A percentile compares a stretch with the other conserved stretches of the same genome.
phyloP scores from a whole-genome alignment of 1,139 yeast genomes.

The Kodamaea plutei region DNA sequence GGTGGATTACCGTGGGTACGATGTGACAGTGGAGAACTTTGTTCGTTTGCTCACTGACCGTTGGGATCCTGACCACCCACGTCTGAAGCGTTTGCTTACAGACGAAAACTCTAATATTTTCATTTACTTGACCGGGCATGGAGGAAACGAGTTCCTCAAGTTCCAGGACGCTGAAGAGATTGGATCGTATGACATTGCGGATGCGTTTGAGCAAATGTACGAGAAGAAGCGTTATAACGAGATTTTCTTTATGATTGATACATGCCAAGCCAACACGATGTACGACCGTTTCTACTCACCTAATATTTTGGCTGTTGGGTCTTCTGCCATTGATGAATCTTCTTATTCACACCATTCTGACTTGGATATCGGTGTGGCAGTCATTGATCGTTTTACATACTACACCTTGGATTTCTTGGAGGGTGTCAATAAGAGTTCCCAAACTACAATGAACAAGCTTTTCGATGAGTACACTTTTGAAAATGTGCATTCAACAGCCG shows the following conservation, averaged over 20 bases:
- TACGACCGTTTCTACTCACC: constrained; percentile 90
- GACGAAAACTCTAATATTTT: constrained; percentile 93
- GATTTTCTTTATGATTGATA: constrained; percentile 94
- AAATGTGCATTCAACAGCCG: constrained; percentile 87
- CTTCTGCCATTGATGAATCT: constrained; percentile 83
- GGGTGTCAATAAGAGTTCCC: constrained; percentile 68
- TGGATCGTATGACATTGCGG: constrained; percentile 92
- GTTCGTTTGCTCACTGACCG: constrained; percentile 86
- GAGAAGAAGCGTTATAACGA: constrained; percentile 94
- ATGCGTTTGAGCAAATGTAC: constrained; percentile 95
- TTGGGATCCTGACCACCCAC: constrained; percentile 92
- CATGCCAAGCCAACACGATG: constrained; percentile 99
- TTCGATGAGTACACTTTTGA: constrained; percentile 81
- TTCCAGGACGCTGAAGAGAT: constrained; percentile 98
- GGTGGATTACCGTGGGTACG: constrained; percentile 96
- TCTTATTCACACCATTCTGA: constrained; percentile 96
- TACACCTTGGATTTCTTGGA: constrained; percentile 88
- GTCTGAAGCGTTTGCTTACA: constrained; percentile 83
- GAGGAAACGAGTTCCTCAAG: constrained; percentile 94
- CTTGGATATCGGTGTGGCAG: constrained; percentile 94
- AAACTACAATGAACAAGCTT: constrained; percentile 72
- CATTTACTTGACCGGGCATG: constrained; percentile 96
- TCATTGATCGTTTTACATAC: constrained; percentile 92
- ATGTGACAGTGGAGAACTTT: constrained; percentile 95
- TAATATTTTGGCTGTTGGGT: constrained; percentile 87